Base-by-base conservation (phyloP, 176 grass and related monocot genomes). In the Bolboschoenus planiculmis region DNA sequence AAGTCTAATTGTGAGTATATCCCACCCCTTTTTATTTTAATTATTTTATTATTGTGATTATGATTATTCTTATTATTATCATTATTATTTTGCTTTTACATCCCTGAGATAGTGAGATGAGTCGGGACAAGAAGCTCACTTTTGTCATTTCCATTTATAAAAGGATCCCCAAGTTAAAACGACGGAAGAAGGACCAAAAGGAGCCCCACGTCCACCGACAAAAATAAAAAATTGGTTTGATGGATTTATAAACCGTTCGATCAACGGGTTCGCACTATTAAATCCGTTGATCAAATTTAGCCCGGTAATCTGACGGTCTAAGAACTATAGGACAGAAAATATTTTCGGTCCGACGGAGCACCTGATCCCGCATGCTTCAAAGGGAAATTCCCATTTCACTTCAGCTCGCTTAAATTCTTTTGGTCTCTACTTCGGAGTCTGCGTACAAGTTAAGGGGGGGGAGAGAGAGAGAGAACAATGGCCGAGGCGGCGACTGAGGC, bases 401-500 rank as follows among this genome's bases (percentile, higher is more conserved):
- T 55, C 23, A 70, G 43, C 59, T 79, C 29, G 10, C 21, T 42
- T 61, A 16, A 55, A 9, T 63, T 16, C 5, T 77, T 79, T 23
- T 36, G 36, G 11, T 61, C 55, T 47, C 1, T 21, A 61, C n/a
- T 61, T 50, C 4, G 36, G 36, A 40, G 35, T 34, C n/a, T 29
- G 70, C 24, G 70, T 31, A 65, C 9, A 46, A 60, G 54, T 29
- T 60, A n/a, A 82, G 58, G 65, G 37, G 23, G 9, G 56, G 24
- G 21, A 58, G 24, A 30, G 27, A 62, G 27, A 61, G 26, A 3
- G 4, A 42, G 53, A 80, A 58, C 42, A 64, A 66, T 82, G 78
- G 73, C 57, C 36, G 79, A 70, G 82, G 83, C 79, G 54, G 84
- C 88, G 84, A 88, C 78, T 50, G 91, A 91, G 64, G 82, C 84